Percentiles rank a stretch among this genome's conserved stretches.
Conservation (phyloP, 169 alveolate species). For the Ichthyophthirius multifiliis region DNA sequence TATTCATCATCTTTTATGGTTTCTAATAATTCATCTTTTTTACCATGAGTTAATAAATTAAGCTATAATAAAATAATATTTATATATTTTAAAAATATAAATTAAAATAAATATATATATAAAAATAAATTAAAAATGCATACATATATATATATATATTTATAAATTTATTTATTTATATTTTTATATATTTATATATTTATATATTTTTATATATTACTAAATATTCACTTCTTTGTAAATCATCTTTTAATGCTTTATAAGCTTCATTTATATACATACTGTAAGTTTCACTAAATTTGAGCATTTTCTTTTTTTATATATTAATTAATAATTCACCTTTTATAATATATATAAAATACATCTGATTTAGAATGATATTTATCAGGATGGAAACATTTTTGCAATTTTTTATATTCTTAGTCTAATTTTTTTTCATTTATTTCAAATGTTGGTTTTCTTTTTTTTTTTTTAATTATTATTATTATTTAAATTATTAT, state of each 20-base stretch:
- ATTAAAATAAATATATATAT: background rate
- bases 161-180: background rate
- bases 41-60: background rate
- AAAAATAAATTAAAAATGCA: background rate
- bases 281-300: constrained; percentile 4
- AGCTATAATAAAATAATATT: background rate
- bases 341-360: background rate
- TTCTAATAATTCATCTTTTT: background rate
- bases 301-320: background rate
- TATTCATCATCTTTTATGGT: background rate
- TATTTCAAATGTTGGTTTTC: background rate
- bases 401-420: background rate
- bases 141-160: background rate
- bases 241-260: background rate
- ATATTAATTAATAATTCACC: background rate
- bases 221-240: background rate
- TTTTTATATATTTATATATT: background rate
- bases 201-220: background rate
- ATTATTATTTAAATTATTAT: too few relatives aligned
- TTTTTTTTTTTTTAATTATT: too few relatives aligned
- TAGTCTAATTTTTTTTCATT: background rate
- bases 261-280: background rate
- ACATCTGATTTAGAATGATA: background rate
- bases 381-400: constrained; percentile 3
- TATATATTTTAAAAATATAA: background rate